phyloP scores from a whole-genome alignment of 2,329 filamentous ascomycete genomes.

The Dactylonectria macrodidyma region DNA sequence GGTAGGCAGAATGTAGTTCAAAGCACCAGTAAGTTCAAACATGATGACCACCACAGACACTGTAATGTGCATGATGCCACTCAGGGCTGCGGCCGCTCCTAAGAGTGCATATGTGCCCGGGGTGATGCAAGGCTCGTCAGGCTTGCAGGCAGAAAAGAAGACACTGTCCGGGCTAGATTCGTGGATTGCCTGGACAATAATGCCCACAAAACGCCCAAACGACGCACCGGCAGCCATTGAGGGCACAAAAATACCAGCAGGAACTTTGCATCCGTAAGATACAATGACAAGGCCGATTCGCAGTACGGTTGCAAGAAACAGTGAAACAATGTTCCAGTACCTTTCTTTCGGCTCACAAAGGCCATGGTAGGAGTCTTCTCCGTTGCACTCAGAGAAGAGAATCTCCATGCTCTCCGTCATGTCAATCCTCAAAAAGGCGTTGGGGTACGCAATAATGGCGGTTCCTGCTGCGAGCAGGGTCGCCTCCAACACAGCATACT shows the following conservation, averaged over 20 bases:
- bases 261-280: conserved; percentile 97
- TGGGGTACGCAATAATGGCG: conserved; percentile 95
- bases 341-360: conserved; percentile 87
- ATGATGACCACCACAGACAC: conserved; percentile 98
- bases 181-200: conserved; percentile 90
- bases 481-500: conserved; percentile 89
- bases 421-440: conserved; percentile 94
- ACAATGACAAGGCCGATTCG: conserved; percentile 91
- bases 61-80: conserved; percentile 98
- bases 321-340: conserved; percentile 82
- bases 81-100: conserved; percentile 90
- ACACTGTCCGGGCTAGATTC: conserved; percentile 85
- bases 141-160: conserved; percentile 91
- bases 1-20: conserved; percentile 96
- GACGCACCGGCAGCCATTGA: conserved; percentile 98
- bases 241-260: conserved; percentile 96
- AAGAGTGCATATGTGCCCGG: conserved; percentile 97
- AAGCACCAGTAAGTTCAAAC: conserved; percentile 97
- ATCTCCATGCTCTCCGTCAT: conserved; percentile 99
- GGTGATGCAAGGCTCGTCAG: conserved; percentile 95
- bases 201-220: conserved; percentile 94
- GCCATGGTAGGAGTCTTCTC: conserved; percentile 87
- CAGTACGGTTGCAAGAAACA: conserved; percentile 84
- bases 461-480: conserved; percentile 87
- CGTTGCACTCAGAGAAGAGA: conserved; percentile 93